Base-by-base conservation (phyloP, 2,329 filamentous ascomycete genomes). In the Colletotrichum phormii region DNA sequence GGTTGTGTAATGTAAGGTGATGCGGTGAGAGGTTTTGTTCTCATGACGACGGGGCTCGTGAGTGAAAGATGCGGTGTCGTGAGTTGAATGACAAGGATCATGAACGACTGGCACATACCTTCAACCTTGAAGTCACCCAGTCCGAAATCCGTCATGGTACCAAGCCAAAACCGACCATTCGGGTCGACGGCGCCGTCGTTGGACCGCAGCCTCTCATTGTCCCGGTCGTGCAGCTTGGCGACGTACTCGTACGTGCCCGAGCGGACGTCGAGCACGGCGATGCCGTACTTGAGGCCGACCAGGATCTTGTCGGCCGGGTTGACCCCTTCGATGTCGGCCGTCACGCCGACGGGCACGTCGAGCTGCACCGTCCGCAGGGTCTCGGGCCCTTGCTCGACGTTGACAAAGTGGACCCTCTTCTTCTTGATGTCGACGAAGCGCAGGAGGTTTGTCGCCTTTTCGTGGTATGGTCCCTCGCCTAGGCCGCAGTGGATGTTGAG, bases 151-250 rank as follows among this genome's bases (percentile, higher is more conserved):
- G 94, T 97, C 94, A 98, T 97, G 74, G 90, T 90, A 8, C 95
- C 94, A 6, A 95, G 87, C 93, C 94, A 97, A 83, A 96, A 97
- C 42, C 94, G 87, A 37, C 95, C 95, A 74, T 91, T 88, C 31
- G 91, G 91, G 79, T 98, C 95, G 64, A 94, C 91, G 5, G 91
- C 93, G 59, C 95, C 95, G 79, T 98, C 95, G 79, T 98, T 98
- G 81, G 93, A 88, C 69, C 90, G 85, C 80, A 94, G 86, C 26
- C 91, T 83, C 80, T 88, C 84, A 75, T 86, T 89, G 75, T 81
- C 80, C 64, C 69, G 74, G 53, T 84, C 81, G 74, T 80, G 77
- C 77, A 89, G 90, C 72, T 81, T 84, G 74, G 83, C 81, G 70
- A 91, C 75, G 74, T 91, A 86, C 77, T 90, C 85, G 77, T 89